A percentile compares a stretch with the other conserved stretches of the same genome.
These are phyloP conservation scores for Pleurotus sapidus DNA, from an alignment of 768 basidiomycete genomes.

Conservation along the genomic window DNA sequence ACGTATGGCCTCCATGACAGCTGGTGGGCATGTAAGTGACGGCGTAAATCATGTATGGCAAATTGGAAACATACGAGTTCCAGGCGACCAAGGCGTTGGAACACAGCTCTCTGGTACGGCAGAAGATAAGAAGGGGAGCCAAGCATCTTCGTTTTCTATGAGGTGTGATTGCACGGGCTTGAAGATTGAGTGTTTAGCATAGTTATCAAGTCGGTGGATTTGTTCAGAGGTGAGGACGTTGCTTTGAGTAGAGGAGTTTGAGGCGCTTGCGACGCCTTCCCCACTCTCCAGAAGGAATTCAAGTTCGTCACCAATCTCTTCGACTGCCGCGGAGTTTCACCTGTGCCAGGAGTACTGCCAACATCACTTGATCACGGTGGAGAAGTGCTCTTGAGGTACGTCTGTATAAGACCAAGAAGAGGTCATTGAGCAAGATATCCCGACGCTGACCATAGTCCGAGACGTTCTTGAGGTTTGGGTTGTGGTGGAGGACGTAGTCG, in stretches of 20 bases:
- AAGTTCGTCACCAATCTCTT: constrained; percentile 80
- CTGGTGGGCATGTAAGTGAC: constrained; percentile 33
- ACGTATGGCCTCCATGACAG: constrained; percentile 72
- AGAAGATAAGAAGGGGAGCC: constrained; percentile 72
- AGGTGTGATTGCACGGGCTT: constrained; percentile 70
- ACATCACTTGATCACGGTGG: constrained; percentile 86
- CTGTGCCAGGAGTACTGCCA: constrained; percentile 87
- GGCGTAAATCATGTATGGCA: background rate
- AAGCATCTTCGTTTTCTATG: constrained; percentile 56
- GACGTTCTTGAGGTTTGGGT: constrained; percentile 83
- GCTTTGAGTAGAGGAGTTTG: constrained; percentile 29
- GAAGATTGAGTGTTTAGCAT: constrained; percentile 73
- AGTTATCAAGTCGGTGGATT: constrained; percentile 61
- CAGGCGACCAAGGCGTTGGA: constrained; percentile 77
- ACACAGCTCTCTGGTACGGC: constrained; percentile 62
- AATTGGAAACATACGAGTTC: constrained; percentile 58
- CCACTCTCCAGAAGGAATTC: constrained; percentile 93
- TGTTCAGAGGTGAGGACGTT: constrained; percentile 67
- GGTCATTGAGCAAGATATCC: constrained; percentile 78
- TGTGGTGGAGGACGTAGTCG: constrained; percentile 89
- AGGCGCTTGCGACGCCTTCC: constrained; percentile 48
- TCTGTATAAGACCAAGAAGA: constrained; percentile 86
- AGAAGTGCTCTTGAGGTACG: constrained; percentile 89
- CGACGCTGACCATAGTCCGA: constrained; percentile 72
- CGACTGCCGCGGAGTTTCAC: constrained; percentile 78